Evolutionary conservation across 805 yeast genomes (phyloP), one percentile per base, ranked within the genome.

Genomic region (Novakomyces olei): DNA sequence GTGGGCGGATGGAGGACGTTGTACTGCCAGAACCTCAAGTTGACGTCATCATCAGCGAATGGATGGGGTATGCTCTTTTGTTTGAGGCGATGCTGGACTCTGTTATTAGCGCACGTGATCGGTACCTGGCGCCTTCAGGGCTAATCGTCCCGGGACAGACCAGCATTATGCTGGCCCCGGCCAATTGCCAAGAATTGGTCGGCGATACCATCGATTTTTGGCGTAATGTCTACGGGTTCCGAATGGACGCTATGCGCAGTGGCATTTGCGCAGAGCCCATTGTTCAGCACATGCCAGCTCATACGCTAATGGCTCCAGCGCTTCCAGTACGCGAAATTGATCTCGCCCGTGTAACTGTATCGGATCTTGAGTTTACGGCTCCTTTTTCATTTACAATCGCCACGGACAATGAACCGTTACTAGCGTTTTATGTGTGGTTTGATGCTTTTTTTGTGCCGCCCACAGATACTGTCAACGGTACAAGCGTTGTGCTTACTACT

Each of bases 141-240:
- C 61, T 79, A 42, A 76, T 79, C 38, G 72, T 80, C 63, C 44
- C 44, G 31, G 94, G 88, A 52, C 79, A 78, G 55, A 81, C 93
- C 40, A 64, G 77, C 20, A 76, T 88, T 65, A 74, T 72, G 48
- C 61, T 81, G 44, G 94, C 95, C 15, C 81, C 88, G 43, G 70
- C 88, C 46, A 95, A 83, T 56, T 98, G 88, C 54, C 76, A 76
- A 17, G 75, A 78, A 39, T 88, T 81, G 58, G 81, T 83, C 54
- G 73, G 72, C 34, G 94, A 88, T 46, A 88, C 85, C 49, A 68
- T 85, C 42, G 73, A 72, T 44, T 88, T 69, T 58, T 88, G 99
- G 99, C 81, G 79, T 51, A 80, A 83, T 49, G 93, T 88, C 18
- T 88, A 88, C 47, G 98, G 99, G 3, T 79, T 79, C 49, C 91